phyloP scores from a whole-genome alignment of 2,329 filamentous ascomycete genomes.

The Fusarium nygamai region DNA sequence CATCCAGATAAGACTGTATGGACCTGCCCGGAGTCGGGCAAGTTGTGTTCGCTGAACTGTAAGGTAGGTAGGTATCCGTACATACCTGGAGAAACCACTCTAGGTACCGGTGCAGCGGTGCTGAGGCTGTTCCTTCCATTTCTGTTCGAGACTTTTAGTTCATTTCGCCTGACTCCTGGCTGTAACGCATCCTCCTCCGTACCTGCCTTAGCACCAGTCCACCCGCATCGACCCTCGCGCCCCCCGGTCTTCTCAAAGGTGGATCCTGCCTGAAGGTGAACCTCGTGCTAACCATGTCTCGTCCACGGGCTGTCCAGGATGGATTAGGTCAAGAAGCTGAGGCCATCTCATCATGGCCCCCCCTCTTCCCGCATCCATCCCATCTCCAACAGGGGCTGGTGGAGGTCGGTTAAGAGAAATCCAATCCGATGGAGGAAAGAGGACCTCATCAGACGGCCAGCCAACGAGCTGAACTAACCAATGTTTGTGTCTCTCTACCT shows the following conservation, averaged over 20 bases:
- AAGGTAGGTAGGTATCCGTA: no score
- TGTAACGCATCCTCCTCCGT: conserved; percentile 25
- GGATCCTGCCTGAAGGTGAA: conserved; percentile 22
- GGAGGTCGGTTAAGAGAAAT: conserved; percentile 38
- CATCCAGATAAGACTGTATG: neutral
- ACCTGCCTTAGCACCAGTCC: conserved; percentile 41
- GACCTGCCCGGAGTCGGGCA: neutral
- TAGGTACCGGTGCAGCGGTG: neutral
- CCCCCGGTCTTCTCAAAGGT: conserved; percentile 21
- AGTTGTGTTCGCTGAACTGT: neutral
- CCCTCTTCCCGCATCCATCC: conserved; percentile 42
- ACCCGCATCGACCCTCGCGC: conserved; percentile 18
- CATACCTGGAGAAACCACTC: neutral
- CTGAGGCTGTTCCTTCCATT: conserved; percentile 25
- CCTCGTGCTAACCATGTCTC: conserved; percentile 41
- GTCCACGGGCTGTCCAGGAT: conserved; percentile 6
- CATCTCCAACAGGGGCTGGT: conserved; percentile 35
- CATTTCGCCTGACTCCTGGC: conserved; percentile 39
- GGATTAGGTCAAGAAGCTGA: conserved; percentile 21
- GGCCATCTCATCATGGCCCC: conserved; percentile 27
- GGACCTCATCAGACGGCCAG: conserved; percentile 6
- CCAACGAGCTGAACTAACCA: neutral
- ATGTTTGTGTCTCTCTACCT: neutral
- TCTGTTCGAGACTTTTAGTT: conserved; percentile 31
- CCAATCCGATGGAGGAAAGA: conserved; percentile 26